Percentiles rank a stretch among this genome's conserved stretches.
phyloP scores from a whole-genome alignment of 1,139 yeast species.

The Suhomyces wounanorum region DNA sequence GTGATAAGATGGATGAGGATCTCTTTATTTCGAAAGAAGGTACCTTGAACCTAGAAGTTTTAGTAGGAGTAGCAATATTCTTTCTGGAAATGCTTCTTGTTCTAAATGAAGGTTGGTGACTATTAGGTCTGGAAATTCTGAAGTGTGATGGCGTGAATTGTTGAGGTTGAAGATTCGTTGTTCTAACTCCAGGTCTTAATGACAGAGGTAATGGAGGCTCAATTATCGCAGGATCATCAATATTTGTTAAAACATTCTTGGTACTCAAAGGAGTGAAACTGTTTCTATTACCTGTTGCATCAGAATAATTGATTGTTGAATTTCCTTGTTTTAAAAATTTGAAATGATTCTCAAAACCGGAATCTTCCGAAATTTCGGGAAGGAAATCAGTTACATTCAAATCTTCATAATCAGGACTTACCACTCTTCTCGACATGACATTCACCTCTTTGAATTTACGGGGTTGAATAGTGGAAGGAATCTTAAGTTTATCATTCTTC shows the following conservation, averaged over 20 bases:
- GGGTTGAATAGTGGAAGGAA: slow-evolving; percentile 30
- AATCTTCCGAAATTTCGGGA: slow-evolving; percentile 50
- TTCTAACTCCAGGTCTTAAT: slow-evolving; percentile 10
- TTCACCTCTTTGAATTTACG: slow-evolving; percentile 47
- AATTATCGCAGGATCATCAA: slow-evolving; percentile 22
- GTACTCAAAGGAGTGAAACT: slow-evolving; percentile 34
- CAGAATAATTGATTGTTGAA: slow-evolving; percentile 21
- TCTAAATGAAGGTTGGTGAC: slow-evolving; percentile 6
- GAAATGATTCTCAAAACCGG: slow-evolving; percentile 48
- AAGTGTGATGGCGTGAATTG: slow-evolving; percentile 7
- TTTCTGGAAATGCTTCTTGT: slow-evolving; percentile 9
- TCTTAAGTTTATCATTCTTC: slow-evolving; percentile 9
- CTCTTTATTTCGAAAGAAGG: slow-evolving; percentile 49
- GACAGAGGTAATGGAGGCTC: slow-evolving; percentile 27
- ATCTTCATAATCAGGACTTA: slow-evolving; percentile 42
- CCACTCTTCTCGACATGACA: slow-evolving; percentile 45
- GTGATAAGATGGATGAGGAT: slow-evolving; percentile 37
- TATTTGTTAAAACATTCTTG: slow-evolving; percentile 30
- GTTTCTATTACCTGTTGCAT: slow-evolving; percentile 24
- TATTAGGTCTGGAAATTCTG: slow-evolving; percentile 11
- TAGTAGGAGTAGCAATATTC: slow-evolving; percentile 5
- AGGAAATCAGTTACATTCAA: slow-evolving; percentile 42
- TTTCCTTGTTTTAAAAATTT: slow-evolving; percentile 27
- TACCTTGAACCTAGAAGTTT: slow-evolving; percentile 39
- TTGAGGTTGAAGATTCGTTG: slow-evolving; percentile 10